These are phyloP conservation scores for Sporisorium scitamineum DNA, from an alignment of 1,284 basidiomycete species.

Conservation along the genomic window DNA sequence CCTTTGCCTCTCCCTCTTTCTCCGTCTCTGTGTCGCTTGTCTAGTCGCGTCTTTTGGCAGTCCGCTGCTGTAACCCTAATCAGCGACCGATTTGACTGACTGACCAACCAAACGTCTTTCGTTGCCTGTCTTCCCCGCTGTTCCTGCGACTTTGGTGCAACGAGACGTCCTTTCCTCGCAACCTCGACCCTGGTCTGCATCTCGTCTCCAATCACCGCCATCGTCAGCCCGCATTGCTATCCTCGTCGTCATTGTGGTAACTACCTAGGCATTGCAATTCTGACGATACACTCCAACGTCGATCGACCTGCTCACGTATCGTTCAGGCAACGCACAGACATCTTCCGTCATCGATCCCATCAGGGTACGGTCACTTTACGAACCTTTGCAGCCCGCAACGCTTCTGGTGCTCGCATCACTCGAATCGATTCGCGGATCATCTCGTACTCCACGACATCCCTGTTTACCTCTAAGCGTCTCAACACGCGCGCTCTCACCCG, in stretches of 20 bases:
- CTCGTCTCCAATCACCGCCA: background rate
- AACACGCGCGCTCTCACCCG: background rate
- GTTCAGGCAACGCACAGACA: background rate
- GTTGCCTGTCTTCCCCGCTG: conserved; percentile 1
- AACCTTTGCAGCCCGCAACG: background rate
- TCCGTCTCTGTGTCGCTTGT: background rate
- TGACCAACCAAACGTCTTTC: conserved; percentile 1
- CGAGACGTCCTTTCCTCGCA: background rate
- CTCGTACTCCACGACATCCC: background rate
- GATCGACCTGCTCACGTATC: background rate
- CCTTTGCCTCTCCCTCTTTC: background rate
- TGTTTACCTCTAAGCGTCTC: background rate
- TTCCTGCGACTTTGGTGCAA: conserved; percentile 1
- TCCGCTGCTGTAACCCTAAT: conserved; percentile 9
- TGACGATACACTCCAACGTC: background rate
- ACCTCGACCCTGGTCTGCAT: background rate
- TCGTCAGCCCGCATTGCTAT: conserved; percentile 1
- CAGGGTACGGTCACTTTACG: background rate
- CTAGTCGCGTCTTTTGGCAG: conserved; percentile 3
- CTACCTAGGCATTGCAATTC: background rate
- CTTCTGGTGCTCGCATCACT: background rate
- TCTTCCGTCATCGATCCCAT: background rate
- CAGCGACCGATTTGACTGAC: background rate
- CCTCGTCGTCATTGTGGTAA: background rate
- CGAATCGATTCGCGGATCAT: background rate